phyloP scores from a whole-genome alignment of 2,329 filamentous ascomycete species.

The Arthrinium puccinioides region DNA sequence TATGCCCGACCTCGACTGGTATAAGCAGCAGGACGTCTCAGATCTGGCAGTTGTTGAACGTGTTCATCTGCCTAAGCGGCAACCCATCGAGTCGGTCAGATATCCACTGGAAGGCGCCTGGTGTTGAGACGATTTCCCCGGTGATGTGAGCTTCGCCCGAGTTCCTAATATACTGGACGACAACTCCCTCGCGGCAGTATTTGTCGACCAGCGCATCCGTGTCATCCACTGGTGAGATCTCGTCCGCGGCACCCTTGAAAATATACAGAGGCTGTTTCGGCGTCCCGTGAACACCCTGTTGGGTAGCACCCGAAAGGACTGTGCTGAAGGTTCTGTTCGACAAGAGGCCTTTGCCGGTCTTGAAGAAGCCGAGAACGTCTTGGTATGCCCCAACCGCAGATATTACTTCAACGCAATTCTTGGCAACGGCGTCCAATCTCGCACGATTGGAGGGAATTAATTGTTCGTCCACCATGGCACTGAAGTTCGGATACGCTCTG shows the following conservation, averaged over 20 bases:
- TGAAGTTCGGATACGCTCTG: neutral
- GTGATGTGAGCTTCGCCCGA: neutral
- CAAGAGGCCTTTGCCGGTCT: neutral
- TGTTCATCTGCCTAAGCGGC: too few species aligned
- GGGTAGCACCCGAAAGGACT: neutral
- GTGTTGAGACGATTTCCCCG: neutral
- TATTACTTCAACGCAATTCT: neutral
- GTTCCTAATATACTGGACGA: neutral
- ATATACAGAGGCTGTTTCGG: neutral
- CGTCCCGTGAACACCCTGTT: neutral
- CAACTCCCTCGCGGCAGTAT: neutral
- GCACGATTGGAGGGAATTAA: neutral
- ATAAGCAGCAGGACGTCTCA: too few species aligned
- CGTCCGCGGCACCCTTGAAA: neutral
- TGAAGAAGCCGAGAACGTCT: neutral
- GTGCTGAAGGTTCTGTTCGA: neutral
- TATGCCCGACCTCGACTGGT: too few species aligned
- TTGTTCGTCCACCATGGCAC: neutral
- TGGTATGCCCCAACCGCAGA: neutral
- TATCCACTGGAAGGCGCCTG: neutral
- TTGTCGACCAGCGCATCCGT: neutral
- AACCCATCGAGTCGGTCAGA: neutral
- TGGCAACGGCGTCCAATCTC: neutral
- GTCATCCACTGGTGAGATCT: neutral
- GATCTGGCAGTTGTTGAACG: too few species aligned